Evolutionary conservation across 257 asterid species (phyloP).

Genomic region (Coffea canephora): DNA sequence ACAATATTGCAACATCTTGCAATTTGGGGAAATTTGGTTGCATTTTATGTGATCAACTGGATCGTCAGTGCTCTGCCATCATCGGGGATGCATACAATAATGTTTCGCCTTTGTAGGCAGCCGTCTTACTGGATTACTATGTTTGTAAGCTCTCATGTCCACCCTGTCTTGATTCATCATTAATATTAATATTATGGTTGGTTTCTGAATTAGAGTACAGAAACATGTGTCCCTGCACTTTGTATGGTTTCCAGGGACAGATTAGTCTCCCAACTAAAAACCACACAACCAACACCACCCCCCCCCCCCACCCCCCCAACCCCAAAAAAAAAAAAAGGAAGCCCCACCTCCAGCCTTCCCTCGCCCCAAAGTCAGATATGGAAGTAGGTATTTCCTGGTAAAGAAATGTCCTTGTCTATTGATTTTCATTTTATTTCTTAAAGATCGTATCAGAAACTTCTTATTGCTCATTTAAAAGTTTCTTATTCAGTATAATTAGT

Average conservation of each 20-base stretch:
- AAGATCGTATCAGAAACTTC: background rate
- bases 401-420: background rate
- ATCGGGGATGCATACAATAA: slow-evolving; percentile 78
- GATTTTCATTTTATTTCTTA: background rate
- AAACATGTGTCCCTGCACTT: background rate
- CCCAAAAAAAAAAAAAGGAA: too few relatives aligned
- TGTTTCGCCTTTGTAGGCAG: slow-evolving; percentile 89
- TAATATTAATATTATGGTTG: too few relatives aligned
- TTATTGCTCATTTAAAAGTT: background rate
- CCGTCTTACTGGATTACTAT: slow-evolving; percentile 93
- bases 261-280: too few relatives aligned
- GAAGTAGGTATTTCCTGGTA: background rate
- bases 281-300: too few relatives aligned
- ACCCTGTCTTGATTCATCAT: slow-evolving; percentile 4
- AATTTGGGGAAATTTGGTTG: slow-evolving; percentile 95
- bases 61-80: slow-evolving; percentile 87
- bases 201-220: background rate
- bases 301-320: too few relatives aligned
- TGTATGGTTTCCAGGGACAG: too few relatives aligned
- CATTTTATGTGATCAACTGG: slow-evolving; percentile 82
- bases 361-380: background rate
- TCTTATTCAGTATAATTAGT: slow-evolving; percentile 2
- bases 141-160: slow-evolving; percentile 52
- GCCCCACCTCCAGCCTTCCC: background rate
- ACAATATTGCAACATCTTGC: slow-evolving; percentile 85